Conservation (phyloP, 2,329 filamentous ascomycete species). For the Chalaropsis thielavioides region DNA sequence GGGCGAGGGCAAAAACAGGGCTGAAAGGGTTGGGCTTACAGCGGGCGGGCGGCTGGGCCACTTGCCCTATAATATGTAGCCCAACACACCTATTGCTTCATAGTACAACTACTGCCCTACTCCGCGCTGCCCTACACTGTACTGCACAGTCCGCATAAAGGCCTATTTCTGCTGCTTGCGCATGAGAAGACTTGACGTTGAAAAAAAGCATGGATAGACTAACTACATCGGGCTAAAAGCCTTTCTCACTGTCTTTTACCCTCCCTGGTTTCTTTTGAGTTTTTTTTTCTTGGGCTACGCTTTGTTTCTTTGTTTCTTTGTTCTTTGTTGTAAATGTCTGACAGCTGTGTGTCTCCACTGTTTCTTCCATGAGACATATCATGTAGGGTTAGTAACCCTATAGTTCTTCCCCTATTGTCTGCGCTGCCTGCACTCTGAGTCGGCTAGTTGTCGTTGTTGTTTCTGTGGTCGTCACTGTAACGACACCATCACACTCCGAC, state of each 20-base stretch:
- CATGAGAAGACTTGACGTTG: neutral
- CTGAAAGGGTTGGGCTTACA: no score
- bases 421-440: neutral
- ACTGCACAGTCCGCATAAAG: neutral
- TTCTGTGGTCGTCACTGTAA: slow-evolving; percentile 6
- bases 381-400: no score
- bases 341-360: no score
- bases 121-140: neutral
- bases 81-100: no score
- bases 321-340: no score
- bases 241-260: neutral
- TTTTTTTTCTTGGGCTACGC: neutral
- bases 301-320: neutral
- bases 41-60: no score
- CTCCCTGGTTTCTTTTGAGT: neutral
- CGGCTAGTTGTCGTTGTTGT: neutral
- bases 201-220: neutral
- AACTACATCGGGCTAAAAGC: neutral
- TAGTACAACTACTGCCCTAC: no score
- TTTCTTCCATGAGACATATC: no score
- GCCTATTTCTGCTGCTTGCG: neutral
- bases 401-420: no score
- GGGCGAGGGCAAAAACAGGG: no score
- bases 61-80: no score
- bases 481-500: neutral